Conservation (phyloP, 495 filamentous ascomycete species). For the Aspergillus cristatus region DNA sequence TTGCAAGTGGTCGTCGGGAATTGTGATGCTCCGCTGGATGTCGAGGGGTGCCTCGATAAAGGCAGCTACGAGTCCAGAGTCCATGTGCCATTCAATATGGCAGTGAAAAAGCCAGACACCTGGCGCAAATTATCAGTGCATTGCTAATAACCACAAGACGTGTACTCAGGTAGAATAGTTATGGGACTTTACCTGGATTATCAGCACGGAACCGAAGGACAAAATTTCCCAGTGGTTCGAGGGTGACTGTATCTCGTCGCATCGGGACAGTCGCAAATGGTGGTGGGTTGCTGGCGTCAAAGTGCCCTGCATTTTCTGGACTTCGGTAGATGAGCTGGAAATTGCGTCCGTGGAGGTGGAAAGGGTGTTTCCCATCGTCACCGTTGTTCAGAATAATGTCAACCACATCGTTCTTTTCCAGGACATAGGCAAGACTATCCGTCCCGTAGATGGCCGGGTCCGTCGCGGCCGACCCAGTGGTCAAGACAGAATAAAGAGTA, state of each 20-base stretch:
- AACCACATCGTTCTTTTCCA: slow-evolving; percentile 54
- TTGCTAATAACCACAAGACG: too few species aligned
- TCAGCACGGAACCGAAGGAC: slow-evolving; percentile 59
- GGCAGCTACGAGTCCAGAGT: slow-evolving; percentile 59
- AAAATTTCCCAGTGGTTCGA: slow-evolving; percentile 46
- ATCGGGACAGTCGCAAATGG: slow-evolving; percentile 37
- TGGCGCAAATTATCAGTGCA: slow-evolving; percentile 60
- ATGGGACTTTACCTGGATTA: slow-evolving; percentile 41
- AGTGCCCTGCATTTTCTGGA: slow-evolving; percentile 32
- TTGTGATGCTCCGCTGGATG: slow-evolving; percentile 49
- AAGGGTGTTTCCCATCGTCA: slow-evolving; percentile 63
- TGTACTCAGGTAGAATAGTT: slow-evolving; percentile 30
- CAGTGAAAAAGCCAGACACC: slow-evolving; percentile 78
- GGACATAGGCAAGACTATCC: slow-evolving; percentile 56
- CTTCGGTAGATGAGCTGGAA: slow-evolving; percentile 59
- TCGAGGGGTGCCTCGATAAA: slow-evolving; percentile 61
- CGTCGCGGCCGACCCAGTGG: slow-evolving; percentile 47
- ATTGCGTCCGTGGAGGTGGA: slow-evolving; percentile 74
- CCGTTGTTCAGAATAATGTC: slow-evolving; percentile 71
- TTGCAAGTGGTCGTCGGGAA: slow-evolving; percentile 55
- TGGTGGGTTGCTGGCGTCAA: slow-evolving; percentile 22
- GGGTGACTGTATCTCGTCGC: slow-evolving; percentile 50
- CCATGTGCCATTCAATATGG: slow-evolving; percentile 75
- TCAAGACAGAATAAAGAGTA: slow-evolving; percentile 61
- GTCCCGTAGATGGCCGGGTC: slow-evolving; percentile 58